Percentiles rank a stretch among this genome's conserved stretches.
These are phyloP conservation scores for Typha latifolia DNA, from an alignment of 176 grass and related monocot species.

Conservation along the genomic window DNA sequence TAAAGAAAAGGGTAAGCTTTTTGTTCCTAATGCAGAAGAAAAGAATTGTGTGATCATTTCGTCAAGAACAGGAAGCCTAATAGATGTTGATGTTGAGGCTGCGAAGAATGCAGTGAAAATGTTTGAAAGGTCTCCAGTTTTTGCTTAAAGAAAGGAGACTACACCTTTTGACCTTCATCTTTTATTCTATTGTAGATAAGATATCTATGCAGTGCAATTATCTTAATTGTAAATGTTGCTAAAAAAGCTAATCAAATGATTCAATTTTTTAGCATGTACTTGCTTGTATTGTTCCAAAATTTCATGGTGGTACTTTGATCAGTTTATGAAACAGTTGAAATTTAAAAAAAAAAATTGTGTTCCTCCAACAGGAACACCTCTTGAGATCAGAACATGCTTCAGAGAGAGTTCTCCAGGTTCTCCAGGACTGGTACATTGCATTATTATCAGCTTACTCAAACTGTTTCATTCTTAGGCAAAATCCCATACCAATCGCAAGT, in stretches of 20 bases:
- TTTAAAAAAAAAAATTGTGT: too few species aligned
- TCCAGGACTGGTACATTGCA: too few species aligned
- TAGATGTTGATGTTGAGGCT: constrained; percentile 50
- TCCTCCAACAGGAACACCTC: too few species aligned
- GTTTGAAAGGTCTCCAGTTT: constrained; percentile 38
- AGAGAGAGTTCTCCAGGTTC: too few species aligned
- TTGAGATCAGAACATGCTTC: too few species aligned
- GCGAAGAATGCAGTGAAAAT: constrained; percentile 43
- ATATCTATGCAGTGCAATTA: background rate
- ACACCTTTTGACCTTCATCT: background rate
- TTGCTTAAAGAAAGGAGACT: constrained; percentile 26
- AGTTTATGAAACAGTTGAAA: too few species aligned
- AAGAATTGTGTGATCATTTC: constrained; percentile 38
- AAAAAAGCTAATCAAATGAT: background rate
- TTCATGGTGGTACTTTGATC: background rate
- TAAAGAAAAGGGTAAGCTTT: constrained; percentile 51
- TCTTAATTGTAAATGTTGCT: background rate
- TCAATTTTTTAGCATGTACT: background rate
- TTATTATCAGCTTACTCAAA: too few species aligned
- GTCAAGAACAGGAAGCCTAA: constrained; percentile 62
- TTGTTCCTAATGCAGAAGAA: constrained; percentile 54
- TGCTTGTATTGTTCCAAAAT: background rate
- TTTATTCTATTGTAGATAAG: constrained; percentile 4
- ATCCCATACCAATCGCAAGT: too few species aligned
- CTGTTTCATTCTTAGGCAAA: too few species aligned